Evolutionary conservation across 208 protist genomes (phyloP).

Genomic region (Wallacemonas sp.): DNA sequence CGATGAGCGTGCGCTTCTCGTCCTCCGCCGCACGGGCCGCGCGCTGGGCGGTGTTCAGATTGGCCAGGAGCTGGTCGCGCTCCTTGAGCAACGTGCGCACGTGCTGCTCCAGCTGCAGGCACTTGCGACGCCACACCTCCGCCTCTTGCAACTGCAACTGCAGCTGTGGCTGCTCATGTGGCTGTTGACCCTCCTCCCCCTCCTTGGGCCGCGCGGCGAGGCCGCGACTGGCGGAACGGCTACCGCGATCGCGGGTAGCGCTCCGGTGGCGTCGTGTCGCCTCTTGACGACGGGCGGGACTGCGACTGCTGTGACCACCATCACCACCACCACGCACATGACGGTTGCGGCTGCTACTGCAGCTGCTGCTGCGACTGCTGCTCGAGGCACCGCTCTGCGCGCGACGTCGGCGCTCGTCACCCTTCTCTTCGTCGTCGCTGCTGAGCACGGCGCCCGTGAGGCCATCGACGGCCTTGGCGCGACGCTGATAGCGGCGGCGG

Average conservation of each 20-base stretch:
- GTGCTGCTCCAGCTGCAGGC: constrained; percentile 77
- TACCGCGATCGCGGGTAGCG: no score
- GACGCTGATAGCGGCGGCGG: constrained; percentile 15
- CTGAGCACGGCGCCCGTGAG: not conserved
- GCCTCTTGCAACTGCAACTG: constrained; percentile 52
- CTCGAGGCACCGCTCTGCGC: not conserved
- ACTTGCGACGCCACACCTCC: constrained; percentile 78
- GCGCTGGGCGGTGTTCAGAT: constrained; percentile 49
- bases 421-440: not conserved
- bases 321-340: no score
- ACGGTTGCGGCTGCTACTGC: constrained; percentile 9
- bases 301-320: no score
- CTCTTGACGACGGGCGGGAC: no score
- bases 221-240: no score
- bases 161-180: no score
- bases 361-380: constrained; percentile 7
- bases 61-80: constrained; percentile 56
- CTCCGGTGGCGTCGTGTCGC: no score
- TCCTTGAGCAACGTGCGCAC: constrained; percentile 61
- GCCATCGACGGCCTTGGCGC: not conserved
- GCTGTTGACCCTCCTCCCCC: constrained; percentile 1
- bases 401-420: not conserved
- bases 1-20: constrained; percentile 81
- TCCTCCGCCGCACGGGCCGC: constrained; percentile 48
- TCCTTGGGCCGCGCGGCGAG: no score